Evolutionary conservation across 176 grass and related monocot species (phyloP), one percentile per base, ranked within the genome.

Genomic region (Cocos nucifera): DNA sequence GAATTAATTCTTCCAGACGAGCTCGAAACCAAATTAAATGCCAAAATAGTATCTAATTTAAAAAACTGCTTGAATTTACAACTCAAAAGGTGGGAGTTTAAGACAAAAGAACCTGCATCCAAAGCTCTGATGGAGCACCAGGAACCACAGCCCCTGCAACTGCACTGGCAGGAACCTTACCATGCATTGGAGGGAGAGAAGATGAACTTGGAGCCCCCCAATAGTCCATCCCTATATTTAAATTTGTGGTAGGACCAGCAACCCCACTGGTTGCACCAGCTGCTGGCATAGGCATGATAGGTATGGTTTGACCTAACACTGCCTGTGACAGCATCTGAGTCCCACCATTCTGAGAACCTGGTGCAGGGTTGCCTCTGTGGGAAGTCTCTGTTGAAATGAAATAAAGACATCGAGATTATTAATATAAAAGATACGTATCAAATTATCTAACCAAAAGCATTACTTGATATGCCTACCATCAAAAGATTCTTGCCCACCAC

Each of bases 201-300:
- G 82, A 81, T 61, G 86, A 76, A 50, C 71, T 76, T 23, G 75
- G 61, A 85, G 86, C 76, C 70, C 58, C 64, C 86, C 86, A 89
- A 64, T 89, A 89, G 51, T 89, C 86, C 71, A 89, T 73, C 66
- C 86, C 86, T 76, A 89, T 89, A 69, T 89, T 85, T 69, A 89
- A 76, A 59, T 82, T 89, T 70, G 86, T 75, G 27, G 86, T 65
- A 17, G 86, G 83, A 65, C 80, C 77, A 79, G 72, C 78, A 73
- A 89, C 63, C 68, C 63, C 85, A 35, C 79, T 80, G 57, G 84
- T 57, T 62, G 71, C 69, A 18, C 71, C 84, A 76, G 71, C 69
- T 18, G 78, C 61, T 66, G 84, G 82, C 70, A 82, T 61, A 58
- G 82, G 72, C 59, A 83, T 53, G 69, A 83, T 83, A 20, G 80